Evolutionary conservation across 1,284 basidiomycete genomes (phyloP).

Genomic region (Xerocomus nothofagi): DNA sequence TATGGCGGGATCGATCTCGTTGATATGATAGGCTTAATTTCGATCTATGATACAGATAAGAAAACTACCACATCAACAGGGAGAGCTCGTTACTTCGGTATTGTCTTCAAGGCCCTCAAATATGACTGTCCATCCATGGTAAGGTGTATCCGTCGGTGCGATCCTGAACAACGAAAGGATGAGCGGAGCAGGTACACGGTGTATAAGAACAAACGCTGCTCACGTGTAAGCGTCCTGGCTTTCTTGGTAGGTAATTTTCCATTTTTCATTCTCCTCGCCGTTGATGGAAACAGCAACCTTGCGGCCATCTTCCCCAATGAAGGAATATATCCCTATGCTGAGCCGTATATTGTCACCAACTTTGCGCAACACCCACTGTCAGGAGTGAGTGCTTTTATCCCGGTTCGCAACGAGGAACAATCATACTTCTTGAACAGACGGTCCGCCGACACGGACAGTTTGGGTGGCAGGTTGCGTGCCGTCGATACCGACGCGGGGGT

Average conservation of each 20-base stretch:
- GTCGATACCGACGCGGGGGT: background rate
- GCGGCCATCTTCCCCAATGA: background rate
- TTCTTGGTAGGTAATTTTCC: background rate
- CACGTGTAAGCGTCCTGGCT: background rate
- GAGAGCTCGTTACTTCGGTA: background rate
- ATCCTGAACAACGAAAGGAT: background rate
- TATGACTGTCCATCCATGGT: background rate
- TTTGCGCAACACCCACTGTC: background rate
- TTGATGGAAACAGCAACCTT: background rate
- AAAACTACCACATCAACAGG: background rate
- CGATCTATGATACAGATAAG: background rate
- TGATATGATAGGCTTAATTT: background rate
- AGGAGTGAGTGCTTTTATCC: background rate
- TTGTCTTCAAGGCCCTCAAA: accelerated
- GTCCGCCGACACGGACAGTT: background rate
- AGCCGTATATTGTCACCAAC: background rate
- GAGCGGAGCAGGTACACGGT: no score
- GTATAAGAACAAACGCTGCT: background rate
- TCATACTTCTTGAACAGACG: background rate
- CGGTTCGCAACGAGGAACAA: no score
- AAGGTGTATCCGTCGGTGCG: accelerated
- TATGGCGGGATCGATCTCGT: no score
- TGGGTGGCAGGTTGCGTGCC: background rate
- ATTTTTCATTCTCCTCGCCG: background rate
- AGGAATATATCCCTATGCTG: background rate